Conservation (phyloP, 2,329 filamentous ascomycete genomes). For the Rutstroemia sp. region DNA sequence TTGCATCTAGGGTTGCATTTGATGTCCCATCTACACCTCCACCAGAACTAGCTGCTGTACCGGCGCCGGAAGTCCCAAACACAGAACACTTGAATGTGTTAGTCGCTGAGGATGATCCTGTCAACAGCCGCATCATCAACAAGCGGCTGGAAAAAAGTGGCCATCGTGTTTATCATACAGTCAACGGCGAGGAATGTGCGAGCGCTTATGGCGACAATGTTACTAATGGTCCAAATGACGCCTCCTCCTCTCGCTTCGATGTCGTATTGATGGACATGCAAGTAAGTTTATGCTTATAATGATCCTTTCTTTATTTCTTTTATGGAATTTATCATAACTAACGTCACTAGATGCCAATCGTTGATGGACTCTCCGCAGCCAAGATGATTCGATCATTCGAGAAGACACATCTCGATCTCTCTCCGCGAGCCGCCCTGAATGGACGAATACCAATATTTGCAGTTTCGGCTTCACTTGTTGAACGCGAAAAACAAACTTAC, state of each 20-base stretch:
- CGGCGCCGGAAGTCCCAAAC: constrained; percentile 17
- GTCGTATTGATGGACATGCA: constrained; percentile 91
- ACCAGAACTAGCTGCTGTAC: background rate
- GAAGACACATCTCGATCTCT: constrained; percentile 45
- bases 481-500: constrained; percentile 61
- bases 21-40: constrained; percentile 10
- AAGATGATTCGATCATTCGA: constrained; percentile 77
- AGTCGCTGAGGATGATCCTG: constrained; percentile 81
- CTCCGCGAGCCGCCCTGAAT: constrained; percentile 50
- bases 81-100: constrained; percentile 45
- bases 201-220: constrained; percentile 58
- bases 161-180: constrained; percentile 62
- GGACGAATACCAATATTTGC: constrained; percentile 74
- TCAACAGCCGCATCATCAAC: constrained; percentile 75
- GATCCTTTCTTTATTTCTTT: background rate
- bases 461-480: constrained; percentile 74
- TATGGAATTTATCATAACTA: background rate
- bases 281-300: constrained; percentile 42
- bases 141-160: constrained; percentile 73
- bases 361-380: constrained; percentile 74
- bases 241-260: constrained; percentile 49
- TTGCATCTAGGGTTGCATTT: constrained; percentile 16
- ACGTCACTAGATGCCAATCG: constrained; percentile 71
- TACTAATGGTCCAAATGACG: constrained; percentile 1
- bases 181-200: constrained; percentile 82